A percentile compares a stretch with the other conserved stretches of the same genome.
Evolutionary conservation across 139 green algal species (phyloP).

Genomic region (Coccomyxa sp.): DNA sequence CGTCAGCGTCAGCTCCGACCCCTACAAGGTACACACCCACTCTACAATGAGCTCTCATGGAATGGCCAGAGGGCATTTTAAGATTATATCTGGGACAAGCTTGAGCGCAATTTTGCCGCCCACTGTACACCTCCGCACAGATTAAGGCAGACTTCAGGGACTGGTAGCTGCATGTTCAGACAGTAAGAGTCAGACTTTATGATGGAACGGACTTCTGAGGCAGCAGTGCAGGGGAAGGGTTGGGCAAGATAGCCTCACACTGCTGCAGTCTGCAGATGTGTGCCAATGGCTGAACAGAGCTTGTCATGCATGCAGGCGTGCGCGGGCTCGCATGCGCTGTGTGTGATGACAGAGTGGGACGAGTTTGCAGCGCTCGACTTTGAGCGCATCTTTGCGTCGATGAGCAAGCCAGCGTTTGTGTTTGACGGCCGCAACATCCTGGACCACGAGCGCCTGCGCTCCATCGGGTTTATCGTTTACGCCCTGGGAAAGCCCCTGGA

Average conservation of each 20-base stretch:
- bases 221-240: no score
- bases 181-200: no score
- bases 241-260: no score
- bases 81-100: no score
- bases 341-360: slow-evolving; percentile 96
- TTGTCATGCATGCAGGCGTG: slow-evolving; percentile 23
- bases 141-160: no score
- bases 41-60: neutral
- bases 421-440: slow-evolving; percentile 98
- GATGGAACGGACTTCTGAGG: no score
- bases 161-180: no score
- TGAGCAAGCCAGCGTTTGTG: slow-evolving; percentile 95
- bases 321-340: slow-evolving; percentile 77
- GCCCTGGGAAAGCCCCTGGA: slow-evolving; percentile 97
- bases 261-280: no score
- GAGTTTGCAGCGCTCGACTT: slow-evolving; percentile 87
- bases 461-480: slow-evolving; percentile 98
- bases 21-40: slow-evolving; percentile 25
- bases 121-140: no score
- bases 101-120: no score
- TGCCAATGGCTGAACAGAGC: neutral
- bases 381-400: slow-evolving; percentile 67
- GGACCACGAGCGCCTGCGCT: slow-evolving; percentile 79
- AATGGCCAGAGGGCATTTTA: no score
- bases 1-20: slow-evolving; percentile 26